These are phyloP conservation scores for Ceratocystis albifundus DNA, from an alignment of 2,329 filamentous ascomycete genomes.

Conservation along the genomic window DNA sequence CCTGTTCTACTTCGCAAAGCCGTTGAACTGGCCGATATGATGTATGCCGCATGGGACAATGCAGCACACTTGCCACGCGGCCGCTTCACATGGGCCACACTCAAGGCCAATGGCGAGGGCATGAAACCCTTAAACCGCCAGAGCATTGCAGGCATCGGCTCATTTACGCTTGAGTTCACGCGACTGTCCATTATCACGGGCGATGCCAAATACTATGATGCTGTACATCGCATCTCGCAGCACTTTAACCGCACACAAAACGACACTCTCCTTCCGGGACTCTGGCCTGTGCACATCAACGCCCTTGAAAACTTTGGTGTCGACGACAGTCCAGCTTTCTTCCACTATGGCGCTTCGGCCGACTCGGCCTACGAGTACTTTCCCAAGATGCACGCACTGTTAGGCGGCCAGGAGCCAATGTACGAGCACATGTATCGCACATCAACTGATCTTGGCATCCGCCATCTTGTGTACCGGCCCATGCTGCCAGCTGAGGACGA, in stretches of 20 bases:
- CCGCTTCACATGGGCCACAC: conserved; percentile 36
- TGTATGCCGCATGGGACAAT: conserved; percentile 57
- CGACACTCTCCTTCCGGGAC: conserved; percentile 45
- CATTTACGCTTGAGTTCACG: conserved; percentile 51
- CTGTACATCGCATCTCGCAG: conserved; percentile 45
- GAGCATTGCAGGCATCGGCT: conserved; percentile 38
- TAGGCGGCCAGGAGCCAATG: conserved; percentile 43
- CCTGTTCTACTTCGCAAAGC: conserved; percentile 50
- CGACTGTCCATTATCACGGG: conserved; percentile 52
- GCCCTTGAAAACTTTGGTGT: conserved; percentile 41
- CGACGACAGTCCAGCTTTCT: conserved; percentile 36
- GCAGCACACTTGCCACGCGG: conserved; percentile 52
- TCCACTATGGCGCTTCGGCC: conserved; percentile 44
- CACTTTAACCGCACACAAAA: conserved; percentile 44
- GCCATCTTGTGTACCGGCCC: conserved; percentile 55
- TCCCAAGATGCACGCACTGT: conserved; percentile 51
- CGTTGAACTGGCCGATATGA: conserved; percentile 49
- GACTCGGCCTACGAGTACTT: conserved; percentile 56
- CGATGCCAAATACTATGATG: conserved; percentile 50
- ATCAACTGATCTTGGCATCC: conserved; percentile 46
- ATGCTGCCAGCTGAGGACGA: conserved; percentile 47
- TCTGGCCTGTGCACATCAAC: conserved; percentile 50
- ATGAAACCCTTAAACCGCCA: conserved; percentile 30
- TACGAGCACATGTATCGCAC: conserved; percentile 34
- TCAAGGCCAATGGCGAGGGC: conserved; percentile 29